Percentiles rank a stretch among this genome's conserved stretches.
Conservation (phyloP, 257 asterid genomes). For the Nicotiana attenuata region DNA sequence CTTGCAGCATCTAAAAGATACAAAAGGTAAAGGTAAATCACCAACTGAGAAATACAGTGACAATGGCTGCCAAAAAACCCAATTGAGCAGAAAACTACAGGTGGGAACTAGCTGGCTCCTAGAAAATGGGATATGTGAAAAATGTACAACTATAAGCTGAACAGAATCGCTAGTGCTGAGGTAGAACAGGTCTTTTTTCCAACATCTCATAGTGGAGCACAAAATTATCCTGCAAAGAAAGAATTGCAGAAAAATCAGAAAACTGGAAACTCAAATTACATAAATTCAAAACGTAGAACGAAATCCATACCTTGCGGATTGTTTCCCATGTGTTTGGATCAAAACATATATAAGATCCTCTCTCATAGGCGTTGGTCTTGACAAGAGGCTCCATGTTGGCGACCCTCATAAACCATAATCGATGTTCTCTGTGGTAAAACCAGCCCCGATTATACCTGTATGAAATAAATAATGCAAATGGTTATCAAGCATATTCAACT, state of each 20-base stretch:
- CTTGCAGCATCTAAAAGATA: conserved; percentile 1
- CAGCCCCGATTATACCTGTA: conserved; percentile 87
- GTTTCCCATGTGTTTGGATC: conserved; percentile 99
- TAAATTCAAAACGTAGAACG: neutral
- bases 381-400: conserved; percentile 81
- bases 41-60: neutral
- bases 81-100: conserved; percentile 13
- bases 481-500: neutral
- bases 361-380: conserved; percentile 65
- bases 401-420: conserved; percentile 69
- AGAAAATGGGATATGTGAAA: neutral
- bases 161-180: conserved; percentile 52
- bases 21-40: neutral
- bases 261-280: neutral
- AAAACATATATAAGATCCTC: conserved; percentile 83
- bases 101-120: conserved; percentile 12
- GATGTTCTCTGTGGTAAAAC: conserved; percentile 82
- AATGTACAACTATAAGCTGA: conserved; percentile 9
- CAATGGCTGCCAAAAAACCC: conserved; percentile 3
- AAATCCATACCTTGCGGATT: conserved; percentile 67
- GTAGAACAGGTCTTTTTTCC: conserved; percentile 80
- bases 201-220: conserved; percentile 74
- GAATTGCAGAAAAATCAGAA: conserved; percentile 2
- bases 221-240: conserved; percentile 84
- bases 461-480: conserved; percentile 15